Base-by-base conservation (phyloP, 1,139 yeast genomes). In the Geotrichum histeridarum region DNA sequence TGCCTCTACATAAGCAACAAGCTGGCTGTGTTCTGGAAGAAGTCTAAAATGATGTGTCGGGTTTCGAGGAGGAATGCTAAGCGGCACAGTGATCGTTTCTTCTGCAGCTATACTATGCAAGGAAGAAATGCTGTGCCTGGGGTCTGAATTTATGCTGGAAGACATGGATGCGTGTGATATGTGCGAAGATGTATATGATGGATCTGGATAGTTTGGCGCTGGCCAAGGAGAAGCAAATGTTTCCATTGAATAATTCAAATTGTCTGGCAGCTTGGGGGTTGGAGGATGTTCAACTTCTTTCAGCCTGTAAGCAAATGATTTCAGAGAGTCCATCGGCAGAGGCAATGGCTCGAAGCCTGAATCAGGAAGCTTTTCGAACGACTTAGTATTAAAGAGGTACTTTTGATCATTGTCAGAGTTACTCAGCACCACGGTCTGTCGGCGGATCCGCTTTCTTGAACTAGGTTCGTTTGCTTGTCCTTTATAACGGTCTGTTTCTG, bases 391-490 rank as follows among this genome's bases (percentile, higher is more conserved):
- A 8, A 47, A 42, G 4, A 47, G 22, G 27, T 14, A 11, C 35
- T 37, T 31, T 9, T 27, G 30, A 11, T 17, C 12, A 8, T n/a
- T 27, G 35, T 47, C 37, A 12, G 42, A 47, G 11, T 33, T 33
- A n/a, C 44, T 30, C 36, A 47, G 30, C 8, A 47, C 50, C 8
- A 47, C 18, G 17, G 50, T 47, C 14, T 38, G 50, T 12, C 50
- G 50, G 18, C 50, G 50, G 27, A 27, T n/a, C 9, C 35, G 32
- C 14, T 47, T 47, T 6, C 14, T 22, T 3, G 41, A 31, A 18
- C 14, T 44, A 8, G 42, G 17, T 8, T 15, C 48, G 32, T 44
- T 3, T 22, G 27, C 5, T 22, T 22, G 27, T 22, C 27, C 27
- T 22, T 22, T 22, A 5, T 22, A 22, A 22, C 27, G 3, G 27